Evolutionary conservation across 1,284 basidiomycete species (phyloP).

Genomic region (Marasmius tenuissimus): DNA sequence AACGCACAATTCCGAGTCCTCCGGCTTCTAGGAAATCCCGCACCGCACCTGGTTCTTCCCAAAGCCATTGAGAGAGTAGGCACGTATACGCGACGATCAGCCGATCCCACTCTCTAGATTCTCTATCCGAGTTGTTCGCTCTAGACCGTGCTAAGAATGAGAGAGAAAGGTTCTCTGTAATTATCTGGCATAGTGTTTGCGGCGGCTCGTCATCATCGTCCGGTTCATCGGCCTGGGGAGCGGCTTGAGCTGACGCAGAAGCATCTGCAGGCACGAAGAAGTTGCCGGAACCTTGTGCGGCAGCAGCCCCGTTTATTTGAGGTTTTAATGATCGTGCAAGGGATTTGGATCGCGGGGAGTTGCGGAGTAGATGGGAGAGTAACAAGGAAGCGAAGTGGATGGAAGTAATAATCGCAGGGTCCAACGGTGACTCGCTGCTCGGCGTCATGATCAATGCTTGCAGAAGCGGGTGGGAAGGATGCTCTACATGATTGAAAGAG

Average conservation of each 20-base stretch:
- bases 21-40: conserved; percentile 89
- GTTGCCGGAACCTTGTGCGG: conserved; percentile 35
- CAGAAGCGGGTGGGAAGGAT: conserved; percentile 62
- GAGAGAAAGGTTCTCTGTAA: conserved; percentile 72
- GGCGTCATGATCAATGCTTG: conserved; percentile 60
- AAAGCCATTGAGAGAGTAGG: conserved; percentile 90
- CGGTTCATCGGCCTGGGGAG: conserved; percentile 35
- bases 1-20: conserved; percentile 84
- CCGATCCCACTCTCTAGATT: conserved; percentile 85
- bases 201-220: conserved; percentile 65
- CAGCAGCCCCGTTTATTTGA: conserved; percentile 24
- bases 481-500: conserved; percentile 33
- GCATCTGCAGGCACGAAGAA: conserved; percentile 79
- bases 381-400: conserved; percentile 70
- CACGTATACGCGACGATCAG: conserved; percentile 86
- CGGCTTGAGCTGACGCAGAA: conserved; percentile 27
- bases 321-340: conserved; percentile 73
- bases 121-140: conserved; percentile 65
- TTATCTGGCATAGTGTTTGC: conserved; percentile 67
- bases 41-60: conserved; percentile 90
- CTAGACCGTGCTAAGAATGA: conserved; percentile 66
- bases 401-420: conserved; percentile 52
- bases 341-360: conserved; percentile 72
- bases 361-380: conserved; percentile 69
- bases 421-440: conserved; percentile 45